phyloP scores from a whole-genome alignment of 257 asterid genomes.

The Rehmannia glutinosa region DNA sequence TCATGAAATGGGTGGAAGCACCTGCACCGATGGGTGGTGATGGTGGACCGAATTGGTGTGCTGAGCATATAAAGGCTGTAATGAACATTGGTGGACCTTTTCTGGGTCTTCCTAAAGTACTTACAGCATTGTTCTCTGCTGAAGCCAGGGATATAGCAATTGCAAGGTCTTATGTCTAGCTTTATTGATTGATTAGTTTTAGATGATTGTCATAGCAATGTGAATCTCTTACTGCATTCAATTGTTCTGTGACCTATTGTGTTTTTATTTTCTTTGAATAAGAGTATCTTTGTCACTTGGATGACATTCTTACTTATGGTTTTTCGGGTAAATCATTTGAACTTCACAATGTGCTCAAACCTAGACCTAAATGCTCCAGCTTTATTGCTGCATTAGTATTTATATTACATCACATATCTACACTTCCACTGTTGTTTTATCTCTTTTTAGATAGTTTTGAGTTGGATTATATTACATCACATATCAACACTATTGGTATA shows the following conservation, averaged over 20 bases:
- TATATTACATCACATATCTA: too few relatives aligned
- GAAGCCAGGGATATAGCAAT: constrained; percentile 81
- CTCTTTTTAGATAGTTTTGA: too few relatives aligned
- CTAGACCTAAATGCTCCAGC: too few relatives aligned
- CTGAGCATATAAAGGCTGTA: constrained; percentile 69
- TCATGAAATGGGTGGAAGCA: constrained; percentile 92
- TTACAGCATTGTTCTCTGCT: constrained; percentile 73
- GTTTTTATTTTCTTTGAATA: not conserved
- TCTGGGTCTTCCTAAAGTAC: constrained; percentile 77
- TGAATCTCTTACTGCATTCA: not conserved
- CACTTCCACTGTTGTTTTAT: too few relatives aligned
- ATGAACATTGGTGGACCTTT: constrained; percentile 87
- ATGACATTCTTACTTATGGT: not conserved
- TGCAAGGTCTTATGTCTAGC: constrained; percentile 52
- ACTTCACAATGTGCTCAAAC: too few relatives aligned
- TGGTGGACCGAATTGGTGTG: constrained; percentile 86
- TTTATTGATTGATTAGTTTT: constrained; percentile 6
- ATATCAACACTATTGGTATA: too few relatives aligned
- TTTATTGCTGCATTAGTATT: too few relatives aligned
- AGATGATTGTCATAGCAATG: not conserved
- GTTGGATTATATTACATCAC: too few relatives aligned
- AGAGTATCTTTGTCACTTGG: not conserved
- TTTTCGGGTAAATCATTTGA: not conserved
- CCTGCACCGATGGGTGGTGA: constrained; percentile 82
- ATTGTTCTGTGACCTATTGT: too few relatives aligned